phyloP scores from a whole-genome alignment of 2,329 filamentous ascomycete genomes.

The Aspergillus arachidicola region DNA sequence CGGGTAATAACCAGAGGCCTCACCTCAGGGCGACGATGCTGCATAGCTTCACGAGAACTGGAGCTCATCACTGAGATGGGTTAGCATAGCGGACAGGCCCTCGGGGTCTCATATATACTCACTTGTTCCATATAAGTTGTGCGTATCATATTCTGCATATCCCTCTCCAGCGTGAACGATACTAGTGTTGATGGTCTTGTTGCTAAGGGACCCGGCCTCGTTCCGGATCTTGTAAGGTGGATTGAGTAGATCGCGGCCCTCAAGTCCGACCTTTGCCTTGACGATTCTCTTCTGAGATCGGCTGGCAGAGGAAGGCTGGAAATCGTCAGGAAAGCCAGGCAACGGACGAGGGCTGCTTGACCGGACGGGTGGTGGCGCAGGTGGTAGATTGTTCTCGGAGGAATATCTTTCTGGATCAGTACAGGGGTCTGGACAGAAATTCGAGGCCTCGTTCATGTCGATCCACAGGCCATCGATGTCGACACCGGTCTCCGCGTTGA shows the following conservation, averaged over 20 bases:
- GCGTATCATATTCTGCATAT: constrained; percentile 70
- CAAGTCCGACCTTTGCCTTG: constrained; percentile 58
- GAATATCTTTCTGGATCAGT: constrained; percentile 56
- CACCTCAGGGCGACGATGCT: constrained; percentile 61
- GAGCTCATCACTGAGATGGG: constrained; percentile 65
- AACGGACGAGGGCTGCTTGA: constrained; percentile 62
- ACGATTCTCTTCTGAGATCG: constrained; percentile 9
- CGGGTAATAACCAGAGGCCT: constrained; percentile 75
- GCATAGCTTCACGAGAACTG: constrained; percentile 67
- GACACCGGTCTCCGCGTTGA: constrained; percentile 64
- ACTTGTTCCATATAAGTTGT: constrained; percentile 73
- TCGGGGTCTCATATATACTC: constrained; percentile 22
- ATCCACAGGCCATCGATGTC: constrained; percentile 81
- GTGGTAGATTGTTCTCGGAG: constrained; percentile 51
- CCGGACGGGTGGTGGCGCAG: constrained; percentile 64
- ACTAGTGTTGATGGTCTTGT: constrained; percentile 67
- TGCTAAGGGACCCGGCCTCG: constrained; percentile 54
- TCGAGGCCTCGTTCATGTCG: constrained; percentile 65
- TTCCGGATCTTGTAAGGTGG: constrained; percentile 69
- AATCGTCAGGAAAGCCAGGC: constrained; percentile 68
- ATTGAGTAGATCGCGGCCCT: constrained; percentile 64
- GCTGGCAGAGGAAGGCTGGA: constrained; percentile 58
- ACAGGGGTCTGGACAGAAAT: constrained; percentile 61
- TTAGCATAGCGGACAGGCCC: background rate
- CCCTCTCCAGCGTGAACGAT: constrained; percentile 67